Evolutionary conservation across 345 rosid species (phyloP), one percentile per base, ranked within the genome.

Genomic region (Citrus unshiu): DNA sequence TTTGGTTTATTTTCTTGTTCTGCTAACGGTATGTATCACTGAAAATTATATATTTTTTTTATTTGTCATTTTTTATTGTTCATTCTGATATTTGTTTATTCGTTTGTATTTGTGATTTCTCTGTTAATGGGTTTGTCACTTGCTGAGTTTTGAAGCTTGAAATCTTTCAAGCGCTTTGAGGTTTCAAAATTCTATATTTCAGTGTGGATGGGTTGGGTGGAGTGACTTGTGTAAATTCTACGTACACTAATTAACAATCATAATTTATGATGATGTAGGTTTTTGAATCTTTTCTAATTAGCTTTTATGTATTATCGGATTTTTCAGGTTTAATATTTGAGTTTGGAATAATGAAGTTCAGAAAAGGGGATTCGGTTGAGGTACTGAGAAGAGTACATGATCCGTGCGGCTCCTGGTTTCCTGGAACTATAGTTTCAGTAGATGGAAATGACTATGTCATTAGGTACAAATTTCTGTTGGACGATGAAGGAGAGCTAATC

Each of bases 361-460:
- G 72, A 73, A 74, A 79, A 79, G 80, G 86, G 68, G 69, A 81
- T 18, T 35, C 61, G 29, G 85, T 83, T 56, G 89, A 87, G 81
- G 86, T 81, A 37, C 35, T 79, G 57, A 81, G 84, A 74, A 81
- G 85, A 77, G 86, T 81, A 51, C 54, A 77, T 21, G 85, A 80
- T 68, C 77, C 81, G 7, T 54, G 79, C 57, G 85, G 83, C 37
- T 81, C 85, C 34, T 87, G 85, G 89, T 87, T 83, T 85, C 83
- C 82, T 37, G 88, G 82, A 14, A 74, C 56, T 64, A 57, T 85
- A 75, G 68, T 81, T 81, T 83, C 82, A n/a, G 71, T 39, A 2
- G 67, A 57, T 81, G 82, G 80, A 51, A 73, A 81, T 62, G 34
- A 81, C 74, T 84, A 56, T 57, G 9, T 71, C 9, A 81, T 87